Conservation (phyloP, 176 grass and related monocot species). For the Pontederia paniculata region DNA sequence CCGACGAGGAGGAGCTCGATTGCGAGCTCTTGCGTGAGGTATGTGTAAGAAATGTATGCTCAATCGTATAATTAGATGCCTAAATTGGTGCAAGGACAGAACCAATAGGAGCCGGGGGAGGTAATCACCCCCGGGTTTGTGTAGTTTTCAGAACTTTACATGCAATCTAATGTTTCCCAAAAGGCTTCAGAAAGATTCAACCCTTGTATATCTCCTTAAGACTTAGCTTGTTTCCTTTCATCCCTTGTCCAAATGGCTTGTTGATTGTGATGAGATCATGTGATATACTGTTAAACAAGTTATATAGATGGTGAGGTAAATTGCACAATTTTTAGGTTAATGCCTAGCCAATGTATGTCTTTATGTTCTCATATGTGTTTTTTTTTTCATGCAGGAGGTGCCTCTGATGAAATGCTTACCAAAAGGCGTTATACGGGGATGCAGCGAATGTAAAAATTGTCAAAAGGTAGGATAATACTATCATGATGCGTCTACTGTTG, state of each 20-base stretch:
- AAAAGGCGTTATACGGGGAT: slow-evolving; percentile 20
- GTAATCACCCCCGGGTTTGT: no score
- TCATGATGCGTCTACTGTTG: neutral
- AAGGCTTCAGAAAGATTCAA: no score
- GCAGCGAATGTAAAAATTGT: slow-evolving; percentile 15
- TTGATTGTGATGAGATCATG: no score
- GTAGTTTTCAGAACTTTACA: no score
- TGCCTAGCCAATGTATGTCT: neutral
- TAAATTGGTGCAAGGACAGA: no score
- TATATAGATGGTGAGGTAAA: neutral
- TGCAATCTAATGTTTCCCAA: no score
- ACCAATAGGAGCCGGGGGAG: no score
- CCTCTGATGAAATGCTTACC: slow-evolving; percentile 4
- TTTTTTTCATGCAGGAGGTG: neutral
- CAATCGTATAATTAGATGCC: neutral
- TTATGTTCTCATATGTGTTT: neutral
- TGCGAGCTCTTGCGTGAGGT: neutral
- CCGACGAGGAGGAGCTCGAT: slow-evolving; percentile 35
- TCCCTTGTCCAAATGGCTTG: no score
- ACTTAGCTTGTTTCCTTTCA: no score
- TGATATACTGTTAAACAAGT: neutral
- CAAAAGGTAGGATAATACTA: slow-evolving; percentile 21
- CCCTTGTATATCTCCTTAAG: no score
- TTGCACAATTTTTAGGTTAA: neutral
- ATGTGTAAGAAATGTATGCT: neutral